Evolutionary conservation across 2,329 filamentous ascomycete genomes (phyloP).

Genomic region (Ophiostoma quercus): DNA sequence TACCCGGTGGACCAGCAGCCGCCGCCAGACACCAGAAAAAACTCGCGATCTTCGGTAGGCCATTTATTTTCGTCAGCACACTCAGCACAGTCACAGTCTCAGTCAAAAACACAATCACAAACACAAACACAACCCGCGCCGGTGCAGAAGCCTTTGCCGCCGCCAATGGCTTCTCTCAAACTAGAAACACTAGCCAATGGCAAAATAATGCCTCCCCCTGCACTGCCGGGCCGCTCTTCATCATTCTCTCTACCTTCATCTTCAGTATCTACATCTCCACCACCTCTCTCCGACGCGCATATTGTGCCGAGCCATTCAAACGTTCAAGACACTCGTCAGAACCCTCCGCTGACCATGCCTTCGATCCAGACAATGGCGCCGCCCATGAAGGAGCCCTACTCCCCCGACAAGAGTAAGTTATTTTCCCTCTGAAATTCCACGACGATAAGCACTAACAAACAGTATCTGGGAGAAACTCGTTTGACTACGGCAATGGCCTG

Average conservation of each 20-base stretch:
- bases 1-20: constrained; percentile 77
- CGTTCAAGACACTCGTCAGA: constrained; percentile 38
- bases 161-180: constrained; percentile 33
- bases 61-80: neutral
- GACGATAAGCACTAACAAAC: neutral
- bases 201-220: constrained; percentile 7
- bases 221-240: neutral
- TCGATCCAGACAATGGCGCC: constrained; percentile 44
- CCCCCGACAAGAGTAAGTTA: constrained; percentile 43
- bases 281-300: neutral
- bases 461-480: constrained; percentile 28
- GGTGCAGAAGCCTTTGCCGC: constrained; percentile 38
- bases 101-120: neutral
- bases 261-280: neutral
- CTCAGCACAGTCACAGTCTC: neutral
- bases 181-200: constrained; percentile 36
- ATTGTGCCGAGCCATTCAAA: constrained; percentile 8
- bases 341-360: constrained; percentile 41
- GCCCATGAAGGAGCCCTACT: constrained; percentile 40
- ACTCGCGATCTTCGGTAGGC: constrained; percentile 39
- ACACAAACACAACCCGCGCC: neutral
- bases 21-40: constrained; percentile 45
- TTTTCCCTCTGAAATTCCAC: no score
- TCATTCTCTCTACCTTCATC: neutral
- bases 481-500: constrained; percentile 38